Evolutionary conservation across 345 rosid genomes (phyloP), one percentile per base, ranked within the genome.

Genomic region (Nasturtium officinale): DNA sequence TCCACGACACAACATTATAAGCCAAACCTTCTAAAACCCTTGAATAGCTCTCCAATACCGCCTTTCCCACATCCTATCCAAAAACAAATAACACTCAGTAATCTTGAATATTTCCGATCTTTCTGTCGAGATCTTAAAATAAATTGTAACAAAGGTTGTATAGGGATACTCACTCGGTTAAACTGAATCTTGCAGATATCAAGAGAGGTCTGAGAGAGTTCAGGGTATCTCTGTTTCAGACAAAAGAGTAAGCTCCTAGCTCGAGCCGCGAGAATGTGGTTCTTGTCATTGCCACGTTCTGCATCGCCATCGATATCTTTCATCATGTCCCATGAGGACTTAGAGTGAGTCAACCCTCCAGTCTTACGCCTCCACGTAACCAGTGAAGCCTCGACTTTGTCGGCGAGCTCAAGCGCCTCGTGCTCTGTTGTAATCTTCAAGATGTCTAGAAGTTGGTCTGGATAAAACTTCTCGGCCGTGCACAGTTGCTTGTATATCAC

Each of bases 321-420:
- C 18, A 91, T 91, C 89, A 88, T 77, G 60, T 78, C 78, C 98
- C 98, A 89, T 7, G 98, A 94, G 20, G 96, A 80, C 80, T 83
- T 91, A 29, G 96, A 91, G 52, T 88, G 79, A 72, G 69, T 67
- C 47, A 86, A 37, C 68, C 96, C 89, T 78, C 96, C 89, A 3
- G 90, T 89, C 81, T 96, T 96, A 9, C 92, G 90, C 55, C 94
- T 85, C 99, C 99, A 95, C 6, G 94, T 95, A 67, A 88, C 90
- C 85, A 92, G 82, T 0, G 99, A 90, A 67, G 96, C 94, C 67
- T 95, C 99, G 0, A 89, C 84, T 35, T 75, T 79, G 74, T 92
- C 94, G 1, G 94, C 98, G 1, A 89, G 87, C 86, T 89, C 94
- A n/a, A 95, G 84, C 0, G 98, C 98, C 75, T 90, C 96, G 11